A percentile compares a stretch with the other conserved stretches of the same genome.
phyloP scores from a whole-genome alignment of 164 flowering plant genomes.

The Aristolochia contorta region DNA sequence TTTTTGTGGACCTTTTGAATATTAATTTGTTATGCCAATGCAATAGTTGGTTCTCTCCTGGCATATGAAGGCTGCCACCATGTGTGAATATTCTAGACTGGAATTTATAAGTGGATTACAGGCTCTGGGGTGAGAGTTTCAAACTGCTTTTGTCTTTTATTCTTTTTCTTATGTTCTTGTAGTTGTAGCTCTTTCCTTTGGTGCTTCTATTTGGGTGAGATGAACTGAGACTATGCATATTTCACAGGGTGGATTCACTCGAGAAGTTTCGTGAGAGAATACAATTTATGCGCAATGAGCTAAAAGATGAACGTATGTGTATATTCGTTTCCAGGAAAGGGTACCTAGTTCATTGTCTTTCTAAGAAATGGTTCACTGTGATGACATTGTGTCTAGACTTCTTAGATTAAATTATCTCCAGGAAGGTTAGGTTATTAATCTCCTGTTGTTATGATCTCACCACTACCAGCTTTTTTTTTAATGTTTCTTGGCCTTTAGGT shows the following conservation, averaged over 20 bases:
- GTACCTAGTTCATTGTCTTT: no score
- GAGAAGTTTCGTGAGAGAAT: slow-evolving; percentile 84
- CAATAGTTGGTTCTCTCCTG: slow-evolving; percentile 87
- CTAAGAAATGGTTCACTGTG: no score
- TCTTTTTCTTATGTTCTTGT: background rate
- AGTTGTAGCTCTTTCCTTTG: background rate
- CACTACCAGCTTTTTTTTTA: no score
- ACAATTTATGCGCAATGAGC: slow-evolving; percentile 75
- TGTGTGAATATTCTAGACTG: slow-evolving; percentile 97
- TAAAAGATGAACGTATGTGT: slow-evolving; percentile 89
- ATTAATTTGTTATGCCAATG: slow-evolving; percentile 1
- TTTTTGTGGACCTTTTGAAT: background rate
- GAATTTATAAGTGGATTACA: slow-evolving; percentile 89
- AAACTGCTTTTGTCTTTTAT: background rate
- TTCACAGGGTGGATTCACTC: slow-evolving; percentile 84
- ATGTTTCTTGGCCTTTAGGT: no score
- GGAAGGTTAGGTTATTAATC: no score
- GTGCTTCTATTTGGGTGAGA: background rate
- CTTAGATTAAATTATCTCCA: no score
- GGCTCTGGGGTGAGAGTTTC: slow-evolving; percentile 58
- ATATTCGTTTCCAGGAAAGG: background rate
- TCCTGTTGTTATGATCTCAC: no score
- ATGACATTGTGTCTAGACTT: no score
- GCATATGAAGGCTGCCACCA: slow-evolving; percentile 99
- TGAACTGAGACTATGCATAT: slow-evolving; percentile 5